phyloP scores from a whole-genome alignment of 495 filamentous ascomycete species.

The Cercophora samala region DNA sequence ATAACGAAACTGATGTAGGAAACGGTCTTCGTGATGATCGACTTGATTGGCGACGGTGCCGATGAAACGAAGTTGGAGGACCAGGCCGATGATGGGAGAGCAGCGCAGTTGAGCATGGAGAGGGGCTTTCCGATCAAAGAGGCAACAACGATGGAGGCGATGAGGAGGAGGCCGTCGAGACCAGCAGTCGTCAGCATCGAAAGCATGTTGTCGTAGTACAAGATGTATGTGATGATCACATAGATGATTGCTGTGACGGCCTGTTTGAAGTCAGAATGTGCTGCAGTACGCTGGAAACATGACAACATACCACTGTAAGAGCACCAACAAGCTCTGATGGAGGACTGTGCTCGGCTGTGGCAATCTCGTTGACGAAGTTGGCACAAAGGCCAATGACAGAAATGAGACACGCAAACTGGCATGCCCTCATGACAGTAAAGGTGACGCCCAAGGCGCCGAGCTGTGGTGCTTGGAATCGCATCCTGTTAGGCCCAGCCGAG shows the following conservation, averaged over 20 bases:
- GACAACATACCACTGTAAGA: conserved; percentile 68
- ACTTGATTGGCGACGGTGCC: conserved; percentile 9
- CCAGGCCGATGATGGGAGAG: conserved; percentile 34
- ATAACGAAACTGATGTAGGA: conserved; percentile 27
- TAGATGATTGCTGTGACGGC: conserved; percentile 76
- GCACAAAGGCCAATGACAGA: conserved; percentile 75
- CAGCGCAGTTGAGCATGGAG: conserved; percentile 68
- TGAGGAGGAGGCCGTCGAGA: conserved; percentile 66
- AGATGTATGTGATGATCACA: conserved; percentile 69
- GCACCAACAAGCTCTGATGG: conserved; percentile 74
- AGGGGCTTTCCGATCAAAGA: conserved; percentile 78
- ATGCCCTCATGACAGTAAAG: conserved; percentile 68
- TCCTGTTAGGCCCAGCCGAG: conserved; percentile 34
- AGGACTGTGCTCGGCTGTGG: conserved; percentile 57
- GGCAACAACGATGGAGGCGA: conserved; percentile 72
- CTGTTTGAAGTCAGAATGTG: conserved; percentile 38
- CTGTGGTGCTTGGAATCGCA: conserved; percentile 57
- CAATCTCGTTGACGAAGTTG: conserved; percentile 78
- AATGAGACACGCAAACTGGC: conserved; percentile 71
- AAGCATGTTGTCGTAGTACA: conserved; percentile 75
- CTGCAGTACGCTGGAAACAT: conserved; percentile 8
- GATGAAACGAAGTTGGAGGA: conserved; percentile 15
- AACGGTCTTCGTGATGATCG: conserved; percentile 22
- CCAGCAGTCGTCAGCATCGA: conserved; percentile 66
- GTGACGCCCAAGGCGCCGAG: conserved; percentile 76